phyloP scores from a whole-genome alignment of 306 rosid species.

The Acacia melanoxylon region DNA sequence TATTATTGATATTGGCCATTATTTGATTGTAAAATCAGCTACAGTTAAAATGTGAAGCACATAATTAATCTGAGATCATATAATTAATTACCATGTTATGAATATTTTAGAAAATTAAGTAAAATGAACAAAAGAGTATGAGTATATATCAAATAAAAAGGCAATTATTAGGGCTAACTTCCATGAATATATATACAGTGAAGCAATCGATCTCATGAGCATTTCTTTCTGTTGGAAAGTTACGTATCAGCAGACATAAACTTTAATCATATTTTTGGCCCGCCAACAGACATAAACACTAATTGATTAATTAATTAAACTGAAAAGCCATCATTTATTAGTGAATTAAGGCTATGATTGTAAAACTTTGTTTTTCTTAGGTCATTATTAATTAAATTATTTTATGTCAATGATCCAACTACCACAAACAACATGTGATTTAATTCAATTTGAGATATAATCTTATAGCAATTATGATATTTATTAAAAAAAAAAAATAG shows the following conservation, averaged over 20 bases:
- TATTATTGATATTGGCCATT: not conserved
- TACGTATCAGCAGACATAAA: slow-evolving; percentile 21
- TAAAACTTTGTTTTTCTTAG: not conserved
- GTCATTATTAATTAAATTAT: not conserved
- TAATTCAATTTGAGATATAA: not conserved
- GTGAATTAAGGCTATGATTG: slow-evolving; percentile 37
- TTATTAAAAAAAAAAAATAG: too few species aligned
- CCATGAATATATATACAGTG: slow-evolving; percentile 21
- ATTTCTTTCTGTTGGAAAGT: slow-evolving; percentile 32
- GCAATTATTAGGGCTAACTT: slow-evolving; percentile 26
- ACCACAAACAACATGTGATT: slow-evolving; percentile 21
- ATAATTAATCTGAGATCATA: not conserved
- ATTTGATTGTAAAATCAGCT: not conserved
- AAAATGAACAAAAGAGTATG: not conserved
- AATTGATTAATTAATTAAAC: slow-evolving; percentile 32
- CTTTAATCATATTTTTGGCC: not conserved
- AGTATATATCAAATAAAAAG: not conserved
- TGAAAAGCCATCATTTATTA: slow-evolving; percentile 31
- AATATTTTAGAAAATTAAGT: too few species aligned
- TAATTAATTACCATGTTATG: not conserved
- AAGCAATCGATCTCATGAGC: slow-evolving; percentile 36
- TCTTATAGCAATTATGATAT: not conserved
- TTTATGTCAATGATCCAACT: slow-evolving; percentile 23
- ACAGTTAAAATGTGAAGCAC: not conserved
- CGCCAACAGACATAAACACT: not conserved